Conservation (phyloP, 1,284 basidiomycete genomes). For the Puccinia horiana region DNA sequence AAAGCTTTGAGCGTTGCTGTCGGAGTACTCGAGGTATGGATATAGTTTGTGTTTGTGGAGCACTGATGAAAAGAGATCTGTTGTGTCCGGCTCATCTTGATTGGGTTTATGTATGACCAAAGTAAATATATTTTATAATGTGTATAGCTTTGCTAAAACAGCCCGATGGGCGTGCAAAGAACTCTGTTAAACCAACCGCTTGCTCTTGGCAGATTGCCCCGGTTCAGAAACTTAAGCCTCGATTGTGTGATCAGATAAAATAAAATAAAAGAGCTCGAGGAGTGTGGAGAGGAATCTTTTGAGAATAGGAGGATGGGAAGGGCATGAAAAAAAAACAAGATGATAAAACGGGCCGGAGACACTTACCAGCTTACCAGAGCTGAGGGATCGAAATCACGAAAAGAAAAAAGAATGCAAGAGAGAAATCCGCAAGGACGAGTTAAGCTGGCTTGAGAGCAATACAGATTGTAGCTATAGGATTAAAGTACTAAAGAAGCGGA, state of each 20-base stretch:
- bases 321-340: background rate
- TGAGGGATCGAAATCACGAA: background rate
- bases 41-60: constrained; percentile 1
- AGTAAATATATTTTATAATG: too few relatives aligned
- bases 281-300: too few relatives aligned
- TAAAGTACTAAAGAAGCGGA: background rate
- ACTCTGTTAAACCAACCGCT: background rate
- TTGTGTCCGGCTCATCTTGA: background rate
- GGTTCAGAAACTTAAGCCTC: too few relatives aligned
- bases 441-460: background rate
- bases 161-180: background rate
- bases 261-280: background rate
- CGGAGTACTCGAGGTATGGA: constrained; percentile 8
- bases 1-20: background rate
- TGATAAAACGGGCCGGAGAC: background rate
- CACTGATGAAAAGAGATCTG: background rate
- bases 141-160: constrained; percentile 4
- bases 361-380: constrained; percentile 31
- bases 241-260: background rate
- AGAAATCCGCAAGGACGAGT: background rate
- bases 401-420: background rate
- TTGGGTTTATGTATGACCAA: background rate
- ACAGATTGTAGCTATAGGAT: background rate
- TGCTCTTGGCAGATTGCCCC: background rate
- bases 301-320: background rate